Conservation (phyloP, 2,329 filamentous ascomycete genomes). For the Blastomyces gilchristii region DNA sequence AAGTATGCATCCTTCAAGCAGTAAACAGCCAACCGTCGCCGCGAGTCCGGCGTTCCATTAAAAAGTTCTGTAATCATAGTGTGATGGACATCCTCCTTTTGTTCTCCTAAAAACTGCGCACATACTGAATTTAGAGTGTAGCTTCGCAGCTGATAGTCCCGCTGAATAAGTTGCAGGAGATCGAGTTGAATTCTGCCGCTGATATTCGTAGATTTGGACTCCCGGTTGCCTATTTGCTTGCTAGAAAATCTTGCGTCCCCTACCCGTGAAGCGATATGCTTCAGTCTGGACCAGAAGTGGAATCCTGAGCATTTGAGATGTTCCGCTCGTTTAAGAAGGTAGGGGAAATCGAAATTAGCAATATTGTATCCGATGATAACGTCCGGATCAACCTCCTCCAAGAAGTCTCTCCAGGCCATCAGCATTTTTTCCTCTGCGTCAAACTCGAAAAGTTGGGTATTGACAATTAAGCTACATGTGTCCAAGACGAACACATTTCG, state of each 20-base stretch:
- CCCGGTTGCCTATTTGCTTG: conserved; percentile 95
- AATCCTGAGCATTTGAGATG: conserved; percentile 73
- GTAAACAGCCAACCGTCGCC: conserved; percentile 84
- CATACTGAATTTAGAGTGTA: conserved; percentile 96
- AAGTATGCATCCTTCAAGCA: conserved; percentile 96
- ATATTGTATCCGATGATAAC: conserved; percentile 99
- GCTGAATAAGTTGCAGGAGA: conserved; percentile 84
- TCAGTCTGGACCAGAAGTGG: conserved; percentile 77
- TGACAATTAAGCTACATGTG: conserved; percentile 84
- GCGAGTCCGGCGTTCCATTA: conserved; percentile 88
- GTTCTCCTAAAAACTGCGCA: conserved; percentile 87
- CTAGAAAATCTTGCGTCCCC: conserved; percentile 84
- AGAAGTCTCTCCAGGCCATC: conserved; percentile 80
- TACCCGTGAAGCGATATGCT: conserved; percentile 56
- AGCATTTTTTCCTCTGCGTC: conserved; percentile 78
- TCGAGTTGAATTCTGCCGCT: conserved; percentile 90
- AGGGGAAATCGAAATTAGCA: conserved; percentile 96
- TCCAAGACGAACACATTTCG: conserved; percentile 95
- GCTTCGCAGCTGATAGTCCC: conserved; percentile 88
- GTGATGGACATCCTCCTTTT: conserved; percentile 97
- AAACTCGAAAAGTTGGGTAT: conserved; percentile 82
- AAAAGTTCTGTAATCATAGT: conserved; percentile 98
- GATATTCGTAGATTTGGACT: conserved; percentile 88
- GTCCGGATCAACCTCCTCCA: conserved; percentile 85
- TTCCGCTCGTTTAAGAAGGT: conserved; percentile 77